Evolutionary conservation across 2,329 filamentous ascomycete genomes (phyloP).

Genomic region (Ustulina deusta): DNA sequence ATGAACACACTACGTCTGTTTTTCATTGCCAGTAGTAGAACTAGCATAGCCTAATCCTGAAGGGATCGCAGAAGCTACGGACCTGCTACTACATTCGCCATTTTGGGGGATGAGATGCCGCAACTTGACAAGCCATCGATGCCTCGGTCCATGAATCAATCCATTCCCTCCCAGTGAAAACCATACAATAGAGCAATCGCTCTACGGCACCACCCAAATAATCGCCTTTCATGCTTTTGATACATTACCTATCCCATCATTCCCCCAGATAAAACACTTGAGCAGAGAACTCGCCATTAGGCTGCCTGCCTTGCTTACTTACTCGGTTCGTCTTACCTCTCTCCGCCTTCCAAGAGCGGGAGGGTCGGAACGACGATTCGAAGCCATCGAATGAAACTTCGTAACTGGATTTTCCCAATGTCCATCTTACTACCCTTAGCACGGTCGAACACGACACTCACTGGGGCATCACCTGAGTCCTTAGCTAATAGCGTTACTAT

Average conservation of each 20-base stretch:
- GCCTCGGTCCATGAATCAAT: too few species aligned
- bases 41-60: not conserved
- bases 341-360: slow-evolving; percentile 31
- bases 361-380: slow-evolving; percentile 37
- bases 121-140: too few species aligned
- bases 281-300: not conserved
- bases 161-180: not conserved
- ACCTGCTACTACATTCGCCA: not conserved
- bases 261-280: not conserved
- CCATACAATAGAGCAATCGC: not conserved
- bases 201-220: not conserved
- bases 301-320: not conserved
- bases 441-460: slow-evolving; percentile 43
- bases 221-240: not conserved
- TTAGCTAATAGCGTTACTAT: slow-evolving; percentile 32
- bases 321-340: not conserved
- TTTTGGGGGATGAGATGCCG: too few species aligned
- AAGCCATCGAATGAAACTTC: slow-evolving; percentile 45
- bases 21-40: not conserved
- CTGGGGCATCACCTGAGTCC: slow-evolving; percentile 1
- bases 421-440: slow-evolving; percentile 37
- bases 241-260: not conserved
- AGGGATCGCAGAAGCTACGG: not conserved
- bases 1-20: not conserved
- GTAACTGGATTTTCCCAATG: slow-evolving; percentile 43